Evolutionary conservation across 306 rosid species (phyloP), one percentile per base, ranked within the genome.

Genomic region (Casuarina equisetifolia): DNA sequence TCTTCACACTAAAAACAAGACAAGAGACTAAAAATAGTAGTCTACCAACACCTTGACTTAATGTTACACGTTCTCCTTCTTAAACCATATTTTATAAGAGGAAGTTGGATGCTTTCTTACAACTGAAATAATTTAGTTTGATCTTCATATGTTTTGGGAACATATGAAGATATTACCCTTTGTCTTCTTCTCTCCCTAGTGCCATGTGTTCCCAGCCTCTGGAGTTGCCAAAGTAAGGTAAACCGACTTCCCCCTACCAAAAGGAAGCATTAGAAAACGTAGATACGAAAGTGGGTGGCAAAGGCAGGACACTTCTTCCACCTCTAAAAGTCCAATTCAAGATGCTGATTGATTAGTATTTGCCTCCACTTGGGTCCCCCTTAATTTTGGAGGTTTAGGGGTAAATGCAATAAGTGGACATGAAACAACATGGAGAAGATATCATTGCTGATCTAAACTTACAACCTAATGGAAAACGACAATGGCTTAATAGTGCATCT

Each of bases 351-450:
- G 8, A 44, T 55, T 55, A n/a, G 38, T 4, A 55, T 55, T 40
- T 59, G 66, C 66, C 68, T 11, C 6, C 35, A 6, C 12, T 7
- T 66, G 42, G 74, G 42, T 4, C 54, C 74, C 20, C 5, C 40
- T 17, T 45, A 10, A 46, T 20, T 46, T 48, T 69, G 74, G 55
- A 69, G 11, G 11, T 69, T 69, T 69, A 42, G 54, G 74, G 38
- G 9, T 44, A 69, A 69, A 69, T 20, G 53, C 2, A 25, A 19
- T 44, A 46, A 25, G 5, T 7, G 20, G 74, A 46, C 74, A 69
- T 25, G 46, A 46, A 45, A 20, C 4, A 10, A 20, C 6, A 7
- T 11, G 43, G 3, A 61, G 12, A 11, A 4, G 3, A 61, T 2
- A 25, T 61, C 11, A 6, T 11, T 19, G 8, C 74, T 12, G 2